Percentiles rank a stretch among this genome's conserved stretches.
These are phyloP conservation scores for Lolium rigidum DNA, from an alignment of 176 grass and related monocot genomes.

Conservation along the genomic window DNA sequence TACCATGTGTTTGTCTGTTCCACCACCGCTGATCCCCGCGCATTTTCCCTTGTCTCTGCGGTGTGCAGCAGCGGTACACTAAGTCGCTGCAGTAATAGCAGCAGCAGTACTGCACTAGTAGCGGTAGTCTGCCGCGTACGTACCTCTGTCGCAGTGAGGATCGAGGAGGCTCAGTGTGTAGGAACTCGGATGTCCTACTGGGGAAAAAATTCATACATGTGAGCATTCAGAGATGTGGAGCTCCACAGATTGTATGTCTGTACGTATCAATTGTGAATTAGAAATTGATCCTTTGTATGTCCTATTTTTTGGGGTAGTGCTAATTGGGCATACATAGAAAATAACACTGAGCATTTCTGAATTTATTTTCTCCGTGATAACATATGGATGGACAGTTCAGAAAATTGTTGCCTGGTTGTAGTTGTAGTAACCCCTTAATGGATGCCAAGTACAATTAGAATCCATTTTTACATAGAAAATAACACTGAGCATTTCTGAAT, in stretches of 20 bases:
- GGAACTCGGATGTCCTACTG: not conserved
- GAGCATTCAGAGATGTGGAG: not conserved
- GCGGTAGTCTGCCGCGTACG: not conserved
- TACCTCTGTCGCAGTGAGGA: not conserved
- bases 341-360: not conserved
- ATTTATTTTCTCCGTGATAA: not conserved
- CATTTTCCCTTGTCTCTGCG: constrained; percentile 9
- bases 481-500: not conserved
- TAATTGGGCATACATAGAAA: not conserved
- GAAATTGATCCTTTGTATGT: not conserved
- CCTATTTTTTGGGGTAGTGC: too few relatives aligned
- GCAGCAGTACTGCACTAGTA: not conserved
- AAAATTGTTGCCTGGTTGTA: not conserved
- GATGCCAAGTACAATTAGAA: not conserved
- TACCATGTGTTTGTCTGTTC: not conserved
- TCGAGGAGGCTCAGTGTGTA: not conserved
- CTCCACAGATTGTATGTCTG: not conserved
- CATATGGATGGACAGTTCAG: not conserved
- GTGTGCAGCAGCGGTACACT: not conserved
- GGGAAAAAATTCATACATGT: not conserved
- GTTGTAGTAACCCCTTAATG: not conserved
- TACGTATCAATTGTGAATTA: not conserved
- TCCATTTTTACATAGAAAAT: not conserved
- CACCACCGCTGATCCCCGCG: not conserved
- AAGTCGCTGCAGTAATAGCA: not conserved